Evolutionary conservation across 2,329 filamentous ascomycete species (phyloP).

Genomic region (Trichoderma cornu-damae): DNA sequence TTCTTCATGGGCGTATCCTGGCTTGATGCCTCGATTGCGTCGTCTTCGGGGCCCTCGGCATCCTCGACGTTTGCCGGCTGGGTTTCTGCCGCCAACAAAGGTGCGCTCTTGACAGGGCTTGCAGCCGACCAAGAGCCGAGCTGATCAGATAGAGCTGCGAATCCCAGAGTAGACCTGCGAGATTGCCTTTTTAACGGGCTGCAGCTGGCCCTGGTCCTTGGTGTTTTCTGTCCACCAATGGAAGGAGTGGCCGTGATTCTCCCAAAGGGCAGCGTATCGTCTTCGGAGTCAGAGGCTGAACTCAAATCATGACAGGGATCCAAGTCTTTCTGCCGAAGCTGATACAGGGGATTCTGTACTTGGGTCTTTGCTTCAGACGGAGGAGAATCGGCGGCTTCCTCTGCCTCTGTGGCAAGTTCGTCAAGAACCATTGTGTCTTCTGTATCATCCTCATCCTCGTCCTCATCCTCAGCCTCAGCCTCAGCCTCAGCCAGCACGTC

Average conservation of each 20-base stretch:
- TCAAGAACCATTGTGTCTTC: constrained; percentile 27
- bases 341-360: constrained; percentile 26
- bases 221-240: constrained; percentile 27
- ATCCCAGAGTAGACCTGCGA: constrained; percentile 41
- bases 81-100: neutral
- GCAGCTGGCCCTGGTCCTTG: constrained; percentile 19
- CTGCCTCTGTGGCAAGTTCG: constrained; percentile 19
- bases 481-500: constrained; percentile 19
- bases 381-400: constrained; percentile 18
- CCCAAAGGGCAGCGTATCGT: constrained; percentile 39
- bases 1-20: constrained; percentile 40
- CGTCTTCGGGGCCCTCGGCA: neutral
- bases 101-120: constrained; percentile 40
- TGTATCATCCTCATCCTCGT: constrained; percentile 17
- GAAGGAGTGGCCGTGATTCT: constrained; percentile 41
- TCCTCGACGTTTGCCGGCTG: neutral
- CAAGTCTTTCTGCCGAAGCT: constrained; percentile 46
- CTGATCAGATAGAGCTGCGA: constrained; percentile 59
- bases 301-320: constrained; percentile 39
- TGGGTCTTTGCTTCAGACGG: constrained; percentile 5
- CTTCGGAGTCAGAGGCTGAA: constrained; percentile 53
- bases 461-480: constrained; percentile 17
- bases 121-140: constrained; percentile 58
- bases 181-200: constrained; percentile 22
- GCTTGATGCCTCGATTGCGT: constrained; percentile 19